Evolutionary conservation across 1,284 basidiomycete genomes (phyloP), one percentile per base, ranked within the genome.

Genomic region (Porogramme epimiltina): DNA sequence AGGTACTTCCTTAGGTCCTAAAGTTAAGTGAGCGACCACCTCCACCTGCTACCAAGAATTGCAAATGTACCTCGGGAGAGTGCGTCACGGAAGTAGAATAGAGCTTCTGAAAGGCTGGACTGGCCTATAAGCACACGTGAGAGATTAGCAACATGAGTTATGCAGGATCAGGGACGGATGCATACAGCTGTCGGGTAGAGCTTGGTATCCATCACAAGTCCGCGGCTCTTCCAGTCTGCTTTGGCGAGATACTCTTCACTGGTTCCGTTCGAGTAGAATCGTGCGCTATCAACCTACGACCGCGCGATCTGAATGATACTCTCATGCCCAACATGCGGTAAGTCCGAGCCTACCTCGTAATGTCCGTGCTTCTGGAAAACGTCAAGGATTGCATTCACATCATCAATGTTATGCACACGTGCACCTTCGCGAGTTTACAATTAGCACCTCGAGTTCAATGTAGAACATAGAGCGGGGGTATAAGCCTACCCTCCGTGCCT

Each of bases 291-390:
- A 37, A 81, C 65, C 78, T 79, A 26, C 8, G n/a, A 23, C 4
- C 22, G 22, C 18, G 16, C 9, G 16, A 16, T 13, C 5, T 13
- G 9, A 37, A 16, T n/a, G 9, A 37, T 34, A 28, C 5, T 33
- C 26, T 23, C 6, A 28, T 23, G 11, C n/a, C 8, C 16, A 16
- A 6, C 13, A 13, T 33, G 26, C 28, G 18, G 4, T 41, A 18
- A 1, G 8, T 20, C 20, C 3, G 31, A 3, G n/a, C 56, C 39
- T 34, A 76, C 72, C 65, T 80, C 78, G 36, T 56, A 70, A 58
- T 85, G 83, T 0, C 84, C 84, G 64, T 85, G 82, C 8, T 71
- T 68, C 25, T 76, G 73, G 65, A 85, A 84, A 23, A 78, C 73
- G 57, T 84, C 78, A 25, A 85, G 65, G 47, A 85, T 84, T 1